Evolutionary conservation across 192 early-diverging fungal species (phyloP), one percentile per base, ranked within the genome.

Genomic region (Coemansia sp.): DNA sequence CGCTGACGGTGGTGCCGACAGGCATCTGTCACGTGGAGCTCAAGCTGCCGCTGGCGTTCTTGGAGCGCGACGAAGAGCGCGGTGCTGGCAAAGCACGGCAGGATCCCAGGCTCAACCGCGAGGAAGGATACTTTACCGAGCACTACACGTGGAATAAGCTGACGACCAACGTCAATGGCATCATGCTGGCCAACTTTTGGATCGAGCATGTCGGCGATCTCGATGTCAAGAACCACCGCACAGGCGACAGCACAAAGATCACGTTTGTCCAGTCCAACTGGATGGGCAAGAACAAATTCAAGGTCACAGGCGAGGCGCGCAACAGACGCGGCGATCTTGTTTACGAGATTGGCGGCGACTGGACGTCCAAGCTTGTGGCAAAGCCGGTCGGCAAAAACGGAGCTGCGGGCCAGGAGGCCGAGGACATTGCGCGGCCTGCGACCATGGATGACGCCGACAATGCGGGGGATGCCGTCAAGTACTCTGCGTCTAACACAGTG

Each of bases 111-210:
- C 65, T 83, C 49, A 85, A 87, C 39, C 81, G 81, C 33, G 71
- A 75, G 60, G 85, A 66, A 16, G 88, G 83, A 44, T 86, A 86
- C 74, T 82, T 83, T 63, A 77, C 81, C 41, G 92, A 95, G 76
- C 94, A 93, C 70, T 94, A 92, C 78, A 87, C 89, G 55, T 91
- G 90, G 93, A 92, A 88, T 70, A 96, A 96, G 78, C 90, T 94
- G 60, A 92, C 90, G 5, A 93, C 91, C 16, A 88, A 85, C 62
- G 94, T 96, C 24, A 89, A 94, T 57, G 94, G 94, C 75, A 76
- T 96, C 62, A 94, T 96, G 76, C 79, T 91, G 8, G 94, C 93
- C 24, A 92, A 84, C 52, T 88, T 93, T 21, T 90, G 89, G 87
- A 91, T 96, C 64, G 93, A 94, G 64, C 90, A 92, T 67, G 88